These are phyloP conservation scores for Setomelanomma holmii DNA, from an alignment of 2,329 filamentous ascomycete genomes.

Conservation along the genomic window DNA sequence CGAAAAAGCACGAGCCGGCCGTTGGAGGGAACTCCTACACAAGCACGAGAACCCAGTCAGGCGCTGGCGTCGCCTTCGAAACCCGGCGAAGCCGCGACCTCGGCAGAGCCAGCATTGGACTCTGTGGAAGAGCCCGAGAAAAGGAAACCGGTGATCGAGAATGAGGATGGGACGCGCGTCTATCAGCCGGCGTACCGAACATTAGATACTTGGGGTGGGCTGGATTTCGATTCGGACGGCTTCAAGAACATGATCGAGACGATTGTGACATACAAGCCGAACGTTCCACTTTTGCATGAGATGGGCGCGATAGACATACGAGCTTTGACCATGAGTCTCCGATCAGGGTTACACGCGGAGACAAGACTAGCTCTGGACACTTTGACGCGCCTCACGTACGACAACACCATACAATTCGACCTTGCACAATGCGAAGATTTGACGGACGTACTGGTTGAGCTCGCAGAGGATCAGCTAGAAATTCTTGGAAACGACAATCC, in stretches of 20 bases:
- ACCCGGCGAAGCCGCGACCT: conserved; percentile 24
- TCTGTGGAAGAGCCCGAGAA: conserved; percentile 25
- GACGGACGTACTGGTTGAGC: conserved; percentile 86
- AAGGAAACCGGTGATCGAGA: conserved; percentile 34
- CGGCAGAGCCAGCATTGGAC: conserved; percentile 23
- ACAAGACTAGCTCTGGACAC: conserved; percentile 90
- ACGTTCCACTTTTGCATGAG: conserved; percentile 76
- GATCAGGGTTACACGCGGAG: conserved; percentile 88
- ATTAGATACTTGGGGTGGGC: conserved; percentile 37
- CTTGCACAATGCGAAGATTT: conserved; percentile 71
- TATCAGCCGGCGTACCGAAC: conserved; percentile 40
- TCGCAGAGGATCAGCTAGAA: conserved; percentile 87
- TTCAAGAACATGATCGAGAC: conserved; percentile 77
- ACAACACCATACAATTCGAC: conserved; percentile 42
- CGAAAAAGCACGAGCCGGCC: conserved; percentile 49
- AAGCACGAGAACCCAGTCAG: conserved; percentile 33
- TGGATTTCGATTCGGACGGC: conserved; percentile 56
- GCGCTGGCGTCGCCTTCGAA: conserved; percentile 41
- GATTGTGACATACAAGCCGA: conserved; percentile 73
- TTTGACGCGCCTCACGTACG: conserved; percentile 72
- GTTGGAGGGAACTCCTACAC: conserved; percentile 46
- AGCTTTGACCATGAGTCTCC: conserved; percentile 85
- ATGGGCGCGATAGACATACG: conserved; percentile 90
- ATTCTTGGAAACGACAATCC: conserved; percentile 82
- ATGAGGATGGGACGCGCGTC: conserved; percentile 35